A percentile compares a stretch with the other conserved stretches of the same genome.
Evolutionary conservation across 73 alveolate genomes (phyloP).

Genomic region (Uronychia setigera): DNA sequence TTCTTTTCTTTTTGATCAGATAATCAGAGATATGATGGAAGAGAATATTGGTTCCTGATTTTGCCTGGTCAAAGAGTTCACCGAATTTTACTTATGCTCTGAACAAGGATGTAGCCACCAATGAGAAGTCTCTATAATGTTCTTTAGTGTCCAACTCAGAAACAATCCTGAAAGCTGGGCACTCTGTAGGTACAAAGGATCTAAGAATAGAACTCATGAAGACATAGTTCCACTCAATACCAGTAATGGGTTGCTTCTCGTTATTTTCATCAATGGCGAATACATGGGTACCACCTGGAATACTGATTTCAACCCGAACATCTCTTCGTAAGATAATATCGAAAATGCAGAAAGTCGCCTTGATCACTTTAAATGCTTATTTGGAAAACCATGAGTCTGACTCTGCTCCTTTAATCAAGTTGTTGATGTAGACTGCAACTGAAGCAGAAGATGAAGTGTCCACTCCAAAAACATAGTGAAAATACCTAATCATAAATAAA

Average conservation of each 20-base stretch:
- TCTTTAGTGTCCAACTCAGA: slow-evolving; percentile 43
- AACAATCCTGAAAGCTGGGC: slow-evolving; percentile 34
- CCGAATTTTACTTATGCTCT: slow-evolving; percentile 51
- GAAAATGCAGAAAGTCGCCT: slow-evolving; percentile 83
- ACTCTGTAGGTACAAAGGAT: slow-evolving; percentile 57
- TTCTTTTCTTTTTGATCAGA: slow-evolving; percentile 61
- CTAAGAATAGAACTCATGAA: slow-evolving; percentile 86
- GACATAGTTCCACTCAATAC: slow-evolving; percentile 76
- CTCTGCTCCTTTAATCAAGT: slow-evolving; percentile 64
- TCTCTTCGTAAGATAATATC: slow-evolving; percentile 87
- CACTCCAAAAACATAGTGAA: slow-evolving; percentile 90
- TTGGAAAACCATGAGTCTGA: slow-evolving; percentile 36
- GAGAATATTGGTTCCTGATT: slow-evolving; percentile 55
- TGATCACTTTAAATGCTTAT: slow-evolving; percentile 58
- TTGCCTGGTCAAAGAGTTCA: slow-evolving; percentile 58
- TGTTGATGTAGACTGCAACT: slow-evolving; percentile 84
- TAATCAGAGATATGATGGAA: slow-evolving; percentile 53
- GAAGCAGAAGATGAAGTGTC: slow-evolving; percentile 87
- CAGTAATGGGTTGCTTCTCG: slow-evolving; percentile 37
- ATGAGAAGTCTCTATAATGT: slow-evolving; percentile 38
- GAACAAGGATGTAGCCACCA: slow-evolving; percentile 45
- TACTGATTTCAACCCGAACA: slow-evolving; percentile 81
- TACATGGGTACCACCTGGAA: slow-evolving; percentile 84
- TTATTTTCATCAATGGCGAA: slow-evolving; percentile 54
- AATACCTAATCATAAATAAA: slow-evolving; percentile 37